Evolutionary conservation across 2,329 filamentous ascomycete genomes (phyloP).

Genomic region (Hypoxylon sp.): DNA sequence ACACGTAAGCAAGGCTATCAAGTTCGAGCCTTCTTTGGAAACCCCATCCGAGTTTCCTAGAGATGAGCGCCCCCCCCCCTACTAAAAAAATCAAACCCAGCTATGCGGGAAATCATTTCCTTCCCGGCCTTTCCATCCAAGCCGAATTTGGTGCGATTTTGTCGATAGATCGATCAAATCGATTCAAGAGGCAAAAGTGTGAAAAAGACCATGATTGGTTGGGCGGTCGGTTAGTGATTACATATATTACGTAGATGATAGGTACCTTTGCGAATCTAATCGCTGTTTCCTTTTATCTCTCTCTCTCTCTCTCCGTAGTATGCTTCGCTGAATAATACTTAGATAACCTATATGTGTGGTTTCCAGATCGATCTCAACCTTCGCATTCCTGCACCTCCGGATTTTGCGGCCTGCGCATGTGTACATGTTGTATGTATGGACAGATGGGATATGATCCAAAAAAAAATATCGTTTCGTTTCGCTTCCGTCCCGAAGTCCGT

Average conservation of each 20-base stretch:
- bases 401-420: slow-evolving; percentile 16
- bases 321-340: slow-evolving; percentile 16
- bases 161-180: no score
- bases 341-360: no score
- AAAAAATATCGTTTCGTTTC: no score
- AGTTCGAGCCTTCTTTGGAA: slow-evolving; percentile 24
- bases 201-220: no score
- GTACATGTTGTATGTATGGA: slow-evolving; percentile 7
- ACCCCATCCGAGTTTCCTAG: slow-evolving; percentile 27
- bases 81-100: no score
- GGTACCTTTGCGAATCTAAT: slow-evolving; percentile 11
- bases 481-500: slow-evolving; percentile 4
- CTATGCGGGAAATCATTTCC: no score
- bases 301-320: slow-evolving; percentile 1
- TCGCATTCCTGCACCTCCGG: no score
- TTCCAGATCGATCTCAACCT: slow-evolving; percentile 5
- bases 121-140: no score
- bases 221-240: slow-evolving; percentile 23
- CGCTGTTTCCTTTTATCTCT: no score
- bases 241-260: slow-evolving; percentile 14
- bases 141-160: no score
- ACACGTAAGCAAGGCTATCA: neutral
- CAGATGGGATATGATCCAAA: slow-evolving; percentile 8
- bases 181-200: no score
- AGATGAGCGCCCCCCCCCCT: no score